Evolutionary conservation across 768 basidiomycete genomes (phyloP), one percentile per base, ranked within the genome.

Genomic region (Tricholoma hemisulphureum): DNA sequence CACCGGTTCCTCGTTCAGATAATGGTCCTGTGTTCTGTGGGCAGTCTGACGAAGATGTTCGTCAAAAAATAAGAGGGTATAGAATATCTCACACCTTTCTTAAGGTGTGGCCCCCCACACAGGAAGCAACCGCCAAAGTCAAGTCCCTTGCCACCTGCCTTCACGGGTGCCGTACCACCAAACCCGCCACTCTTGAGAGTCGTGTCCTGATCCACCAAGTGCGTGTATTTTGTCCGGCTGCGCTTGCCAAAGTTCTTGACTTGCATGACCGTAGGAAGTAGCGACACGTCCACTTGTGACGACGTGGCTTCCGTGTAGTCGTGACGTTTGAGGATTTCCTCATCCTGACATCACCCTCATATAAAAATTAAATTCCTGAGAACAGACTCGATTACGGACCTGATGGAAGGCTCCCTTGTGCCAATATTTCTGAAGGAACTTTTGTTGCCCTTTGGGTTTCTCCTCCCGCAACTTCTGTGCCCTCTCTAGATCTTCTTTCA

Each of bases 381-480:
- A 6, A 10, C 20, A 32, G 31, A 13, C 10, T 57, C 26, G 32
- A 58, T 39, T 10, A 67, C 65, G 29, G 58, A 91, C 95, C 83
- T 95, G 93, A 71, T 97, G 94, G 80, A 98, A 99, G 58, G 96
- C 97, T 65, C 97, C 97, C 74, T 96, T 98, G 78, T 99, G 97
- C 87, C 94, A 98, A 71, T 97, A 99, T 74, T 97, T 98, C 71
- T 98, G 95, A 61, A 98, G 72, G 75, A 98, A 98, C 68, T 86
- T 91, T 69, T 94, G 91, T 61, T 91, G 82, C 3, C 92, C 93
- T 69, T 97, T 91, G 1, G 92, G 91, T 73, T 95, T 96, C 54
- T 91, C 92, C 55, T 88, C 88, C 56, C 97, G 80, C 29, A 83
- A 75, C 70, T 91, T 86, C 57, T 93, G 82, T 2, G 95, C 95